phyloP scores from a whole-genome alignment of 2,329 filamentous ascomycete species.

The Cercospora sp. region DNA sequence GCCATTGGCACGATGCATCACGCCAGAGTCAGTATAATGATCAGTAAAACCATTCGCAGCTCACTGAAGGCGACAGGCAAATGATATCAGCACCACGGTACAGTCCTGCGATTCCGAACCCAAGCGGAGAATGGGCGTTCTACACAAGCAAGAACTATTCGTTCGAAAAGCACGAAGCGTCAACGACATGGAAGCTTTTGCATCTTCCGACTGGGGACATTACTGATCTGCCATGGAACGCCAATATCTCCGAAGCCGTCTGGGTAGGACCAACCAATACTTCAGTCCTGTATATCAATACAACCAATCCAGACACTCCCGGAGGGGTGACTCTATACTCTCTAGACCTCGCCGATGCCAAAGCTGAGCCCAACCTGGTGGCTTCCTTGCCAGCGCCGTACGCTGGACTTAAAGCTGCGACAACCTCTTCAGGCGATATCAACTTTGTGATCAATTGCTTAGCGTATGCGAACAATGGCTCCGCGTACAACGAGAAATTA shows the following conservation, averaged over 20 bases:
- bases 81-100: conserved; percentile 34
- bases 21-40: conserved; percentile 17
- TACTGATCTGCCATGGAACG: conserved; percentile 25
- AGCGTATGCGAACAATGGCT: conserved; percentile 34
- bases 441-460: conserved; percentile 32
- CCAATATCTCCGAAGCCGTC: conserved; percentile 30
- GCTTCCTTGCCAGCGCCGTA: conserved; percentile 38
- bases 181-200: conserved; percentile 30
- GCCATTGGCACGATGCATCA: conserved; percentile 17
- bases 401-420: conserved; percentile 41
- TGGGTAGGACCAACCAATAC: conserved; percentile 39
- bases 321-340: conserved; percentile 43
- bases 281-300: conserved; percentile 35
- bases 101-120: conserved; percentile 27
- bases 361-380: conserved; percentile 32
- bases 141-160: conserved; percentile 31
- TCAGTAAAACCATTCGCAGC: not conserved
- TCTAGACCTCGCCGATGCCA: conserved; percentile 37
- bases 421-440: conserved; percentile 32
- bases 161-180: conserved; percentile 28
- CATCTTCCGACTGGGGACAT: conserved; percentile 28
- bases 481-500: conserved; percentile 52
- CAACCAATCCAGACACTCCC: conserved; percentile 28
- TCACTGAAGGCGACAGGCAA: conserved; percentile 24
- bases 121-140: conserved; percentile 38